Evolutionary conservation across 2,329 filamentous ascomycete genomes (phyloP).

Genomic region (Microdochium bolleyi): DNA sequence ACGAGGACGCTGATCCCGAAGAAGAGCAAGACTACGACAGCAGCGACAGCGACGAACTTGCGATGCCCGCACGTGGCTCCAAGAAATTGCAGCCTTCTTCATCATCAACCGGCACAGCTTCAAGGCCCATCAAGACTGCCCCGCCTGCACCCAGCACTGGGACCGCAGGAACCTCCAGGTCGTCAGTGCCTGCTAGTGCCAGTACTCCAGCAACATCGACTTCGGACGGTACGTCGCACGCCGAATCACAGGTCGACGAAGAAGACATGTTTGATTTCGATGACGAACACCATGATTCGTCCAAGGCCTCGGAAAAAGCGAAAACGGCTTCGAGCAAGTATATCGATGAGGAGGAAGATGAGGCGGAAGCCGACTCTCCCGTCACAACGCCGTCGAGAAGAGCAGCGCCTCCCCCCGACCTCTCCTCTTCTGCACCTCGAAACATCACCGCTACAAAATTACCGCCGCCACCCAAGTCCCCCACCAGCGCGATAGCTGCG

Average conservation of each 20-base stretch:
- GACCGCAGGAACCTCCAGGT: constrained; percentile 1
- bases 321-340: constrained; percentile 16
- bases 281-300: constrained; percentile 15
- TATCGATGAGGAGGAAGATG: constrained; percentile 26
- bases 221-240: neutral
- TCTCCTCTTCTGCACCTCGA: neutral
- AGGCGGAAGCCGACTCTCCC: constrained; percentile 9
- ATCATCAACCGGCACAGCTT: constrained; percentile 9
- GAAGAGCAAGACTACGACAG: constrained; percentile 5
- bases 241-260: constrained; percentile 15
- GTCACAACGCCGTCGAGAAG: neutral
- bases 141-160: constrained; percentile 2
- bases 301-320: constrained; percentile 2
- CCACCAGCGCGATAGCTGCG: constrained; percentile 23
- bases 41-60: neutral
- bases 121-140: neutral
- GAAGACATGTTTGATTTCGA: constrained; percentile 41
- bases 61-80: constrained; percentile 16
- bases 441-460: constrained; percentile 2
- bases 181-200: constrained; percentile 1
- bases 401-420: neutral
- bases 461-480: constrained; percentile 21
- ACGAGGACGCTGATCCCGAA: constrained; percentile 6
- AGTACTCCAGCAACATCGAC: neutral
- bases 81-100: constrained; percentile 17